These are phyloP conservation scores for Rhytidiadelphus loreus DNA, from an alignment of 225 moss, liverwort and hornwort genomes.

Conservation along the genomic window DNA sequence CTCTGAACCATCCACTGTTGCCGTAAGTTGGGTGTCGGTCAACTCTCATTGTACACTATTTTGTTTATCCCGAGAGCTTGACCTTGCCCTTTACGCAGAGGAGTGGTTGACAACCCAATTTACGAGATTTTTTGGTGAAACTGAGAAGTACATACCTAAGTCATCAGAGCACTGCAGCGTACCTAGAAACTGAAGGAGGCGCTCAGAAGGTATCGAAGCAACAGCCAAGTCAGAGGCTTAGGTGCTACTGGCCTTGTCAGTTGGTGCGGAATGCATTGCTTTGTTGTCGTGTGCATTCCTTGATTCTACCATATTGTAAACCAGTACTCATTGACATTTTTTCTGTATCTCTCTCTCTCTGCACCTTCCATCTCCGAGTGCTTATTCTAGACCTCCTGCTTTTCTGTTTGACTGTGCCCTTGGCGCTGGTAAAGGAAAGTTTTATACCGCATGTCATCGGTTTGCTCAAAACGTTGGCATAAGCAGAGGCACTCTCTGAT, in stretches of 20 bases:
- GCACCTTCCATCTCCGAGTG: neutral
- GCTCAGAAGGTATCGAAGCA: neutral
- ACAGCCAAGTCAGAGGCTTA: neutral
- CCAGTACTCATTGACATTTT: neutral
- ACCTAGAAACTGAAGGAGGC: neutral
- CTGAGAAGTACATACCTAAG: neutral
- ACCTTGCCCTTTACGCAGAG: slow-evolving; percentile 1
- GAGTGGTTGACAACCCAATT: slow-evolving; percentile 6
- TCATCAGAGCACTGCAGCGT: neutral
- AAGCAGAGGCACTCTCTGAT: neutral
- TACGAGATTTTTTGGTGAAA: neutral
- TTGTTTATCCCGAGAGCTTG: slow-evolving; percentile 2
- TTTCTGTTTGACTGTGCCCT: neutral
- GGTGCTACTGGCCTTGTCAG: neutral
- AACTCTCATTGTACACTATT: neutral
- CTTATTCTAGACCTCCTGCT: neutral
- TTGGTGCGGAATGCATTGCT: slow-evolving; percentile 1
- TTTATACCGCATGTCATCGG: neutral
- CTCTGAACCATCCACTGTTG: neutral
- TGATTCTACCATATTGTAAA: slow-evolving; percentile 6
- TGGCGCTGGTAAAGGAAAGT: neutral
- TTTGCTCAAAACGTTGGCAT: neutral
- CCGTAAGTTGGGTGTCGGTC: neutral
- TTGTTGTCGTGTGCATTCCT: slow-evolving; percentile 1
- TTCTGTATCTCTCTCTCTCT: neutral